These are phyloP conservation scores for Calonectria henricotiae DNA, from an alignment of 2,329 filamentous ascomycete genomes.

Conservation along the genomic window DNA sequence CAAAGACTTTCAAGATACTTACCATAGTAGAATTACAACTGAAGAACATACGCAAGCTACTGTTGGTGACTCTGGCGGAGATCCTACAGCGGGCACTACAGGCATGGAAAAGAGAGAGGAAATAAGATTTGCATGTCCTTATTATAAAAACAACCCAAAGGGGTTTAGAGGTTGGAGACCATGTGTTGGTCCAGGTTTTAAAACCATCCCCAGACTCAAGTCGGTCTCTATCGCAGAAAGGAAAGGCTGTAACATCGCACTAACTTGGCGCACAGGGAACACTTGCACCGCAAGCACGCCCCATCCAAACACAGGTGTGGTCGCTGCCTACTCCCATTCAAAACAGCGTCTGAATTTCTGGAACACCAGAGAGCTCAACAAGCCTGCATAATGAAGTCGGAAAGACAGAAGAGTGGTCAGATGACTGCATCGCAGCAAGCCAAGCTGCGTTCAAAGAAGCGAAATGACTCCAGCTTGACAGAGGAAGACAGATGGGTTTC, in stretches of 20 bases:
- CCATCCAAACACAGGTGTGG: neutral
- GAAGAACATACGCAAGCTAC: neutral
- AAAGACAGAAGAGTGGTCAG: neutral
- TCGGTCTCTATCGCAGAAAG: neutral
- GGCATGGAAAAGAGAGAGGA: neutral
- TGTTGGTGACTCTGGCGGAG: neutral
- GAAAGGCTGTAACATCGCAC: neutral
- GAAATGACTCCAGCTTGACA: neutral
- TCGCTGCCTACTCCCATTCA: neutral
- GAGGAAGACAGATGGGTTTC: neutral
- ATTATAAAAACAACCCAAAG: neutral
- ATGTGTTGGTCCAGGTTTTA: neutral
- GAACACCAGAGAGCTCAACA: neutral
- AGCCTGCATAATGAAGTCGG: neutral
- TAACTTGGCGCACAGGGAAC: neutral
- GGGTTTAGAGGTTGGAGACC: neutral
- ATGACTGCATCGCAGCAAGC: neutral
- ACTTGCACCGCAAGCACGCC: constrained; percentile 1
- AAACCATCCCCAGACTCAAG: constrained; percentile 7
- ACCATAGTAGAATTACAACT: neutral
- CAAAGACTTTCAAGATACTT: neutral
- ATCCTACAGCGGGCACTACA: neutral
- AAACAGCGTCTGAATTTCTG: neutral
- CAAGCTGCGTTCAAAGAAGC: neutral
- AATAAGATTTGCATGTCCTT: neutral